phyloP scores from a whole-genome alignment of 495 filamentous ascomycete genomes.

The Annulohypoxylon bovei region DNA sequence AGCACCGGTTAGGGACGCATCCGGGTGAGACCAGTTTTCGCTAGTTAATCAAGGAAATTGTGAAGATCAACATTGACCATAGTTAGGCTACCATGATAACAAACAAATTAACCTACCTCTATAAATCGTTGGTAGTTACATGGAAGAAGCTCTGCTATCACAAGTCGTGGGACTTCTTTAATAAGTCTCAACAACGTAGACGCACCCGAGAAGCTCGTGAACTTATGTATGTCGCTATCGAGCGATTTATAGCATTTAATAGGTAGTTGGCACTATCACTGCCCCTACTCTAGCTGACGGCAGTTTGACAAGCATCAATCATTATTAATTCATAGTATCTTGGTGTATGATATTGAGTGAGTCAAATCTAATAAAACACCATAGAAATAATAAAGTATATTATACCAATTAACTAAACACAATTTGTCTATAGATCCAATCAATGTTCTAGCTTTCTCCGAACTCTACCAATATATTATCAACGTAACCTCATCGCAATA shows the following conservation, averaged over 20 bases:
- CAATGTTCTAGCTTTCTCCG: neutral
- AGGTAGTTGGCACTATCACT: slow-evolving; percentile 32
- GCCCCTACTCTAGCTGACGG: neutral
- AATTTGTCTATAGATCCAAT: neutral
- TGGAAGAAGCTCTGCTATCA: slow-evolving; percentile 54
- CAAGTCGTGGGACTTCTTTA: slow-evolving; percentile 40
- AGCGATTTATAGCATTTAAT: slow-evolving; percentile 51
- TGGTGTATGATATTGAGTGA: neutral
- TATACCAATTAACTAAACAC: neutral
- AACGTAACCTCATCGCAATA: neutral
- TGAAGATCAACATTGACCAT: slow-evolving; percentile 54
- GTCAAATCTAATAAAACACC: neutral
- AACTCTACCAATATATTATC: neutral
- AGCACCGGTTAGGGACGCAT: slow-evolving; percentile 45
- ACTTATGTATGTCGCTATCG: slow-evolving; percentile 45
- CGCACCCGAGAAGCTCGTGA: slow-evolving; percentile 36
- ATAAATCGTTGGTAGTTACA: slow-evolving; percentile 50
- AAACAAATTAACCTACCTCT: slow-evolving; percentile 44
- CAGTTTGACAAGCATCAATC: neutral
- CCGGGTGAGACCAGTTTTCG: slow-evolving; percentile 45
- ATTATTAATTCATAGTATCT: neutral
- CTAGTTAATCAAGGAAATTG: slow-evolving; percentile 53
- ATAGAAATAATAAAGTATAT: neutral
- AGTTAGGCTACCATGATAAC: slow-evolving; percentile 52
- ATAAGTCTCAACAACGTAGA: slow-evolving; percentile 48